phyloP scores from a whole-genome alignment of 441 rosid species.

The Hura crepitans region DNA sequence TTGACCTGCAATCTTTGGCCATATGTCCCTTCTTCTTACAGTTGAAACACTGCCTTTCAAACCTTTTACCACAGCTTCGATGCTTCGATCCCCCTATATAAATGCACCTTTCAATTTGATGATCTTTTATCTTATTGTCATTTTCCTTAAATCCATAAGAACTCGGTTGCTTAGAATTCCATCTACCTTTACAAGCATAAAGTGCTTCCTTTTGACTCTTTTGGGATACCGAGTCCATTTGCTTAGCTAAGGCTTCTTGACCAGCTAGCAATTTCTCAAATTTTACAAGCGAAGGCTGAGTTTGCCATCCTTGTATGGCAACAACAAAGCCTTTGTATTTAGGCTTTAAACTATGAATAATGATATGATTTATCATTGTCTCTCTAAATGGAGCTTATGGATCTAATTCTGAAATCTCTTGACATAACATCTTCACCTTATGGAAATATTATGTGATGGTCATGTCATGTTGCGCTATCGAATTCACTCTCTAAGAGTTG shows the following conservation, averaged over 20 bases:
- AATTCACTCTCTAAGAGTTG: neutral
- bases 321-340: neutral
- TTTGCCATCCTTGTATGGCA: constrained; percentile 2
- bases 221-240: too few relatives aligned
- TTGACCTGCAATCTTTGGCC: neutral
- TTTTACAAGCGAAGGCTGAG: neutral
- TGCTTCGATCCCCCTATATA: too few relatives aligned
- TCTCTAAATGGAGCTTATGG: neutral
- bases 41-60: neutral
- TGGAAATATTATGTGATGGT: neutral
- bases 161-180: too few relatives aligned
- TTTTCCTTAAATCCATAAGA: too few relatives aligned
- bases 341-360: neutral
- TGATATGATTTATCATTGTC: neutral
- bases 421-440: neutral
- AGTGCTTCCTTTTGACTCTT: too few relatives aligned
- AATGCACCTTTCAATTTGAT: too few relatives aligned
- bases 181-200: too few relatives aligned
- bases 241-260: neutral
- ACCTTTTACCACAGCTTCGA: too few relatives aligned
- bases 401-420: neutral
- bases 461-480: neutral
- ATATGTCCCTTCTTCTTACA: neutral
- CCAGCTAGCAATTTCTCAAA: neutral
- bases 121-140: too few relatives aligned